A percentile compares a stretch with the other conserved stretches of the same genome.
Conservation (phyloP, 1,284 basidiomycete species). For the Phellinidium pouzarii region DNA sequence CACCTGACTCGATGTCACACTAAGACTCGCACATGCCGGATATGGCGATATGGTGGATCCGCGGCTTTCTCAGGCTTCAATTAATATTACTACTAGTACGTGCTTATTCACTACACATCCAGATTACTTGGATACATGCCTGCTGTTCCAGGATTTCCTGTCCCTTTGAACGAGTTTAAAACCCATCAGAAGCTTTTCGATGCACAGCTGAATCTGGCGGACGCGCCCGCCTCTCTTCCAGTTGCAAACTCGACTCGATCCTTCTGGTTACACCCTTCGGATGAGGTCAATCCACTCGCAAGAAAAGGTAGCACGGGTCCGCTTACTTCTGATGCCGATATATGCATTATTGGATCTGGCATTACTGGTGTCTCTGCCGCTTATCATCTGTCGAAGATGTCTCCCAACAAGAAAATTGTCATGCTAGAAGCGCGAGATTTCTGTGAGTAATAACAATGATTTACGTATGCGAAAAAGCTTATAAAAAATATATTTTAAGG, state of each 20-base stretch:
- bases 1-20: no score
- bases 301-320: conserved; percentile 53
- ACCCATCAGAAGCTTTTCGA: conserved; percentile 9
- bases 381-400: conserved; percentile 52
- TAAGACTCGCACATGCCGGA: no score
- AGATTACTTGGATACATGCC: neutral
- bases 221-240: conserved; percentile 35
- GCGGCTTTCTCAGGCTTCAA: neutral
- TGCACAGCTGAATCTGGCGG: neutral
- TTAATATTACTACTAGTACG: neutral
- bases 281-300: conserved; percentile 57
- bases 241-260: conserved; percentile 57
- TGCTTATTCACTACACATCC: neutral
- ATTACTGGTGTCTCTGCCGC: conserved; percentile 70
- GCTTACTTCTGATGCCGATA: conserved; percentile 52
- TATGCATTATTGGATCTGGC: conserved; percentile 73
- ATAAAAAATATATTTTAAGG: conserved; percentile 34
- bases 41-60: neutral
- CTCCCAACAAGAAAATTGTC: conserved; percentile 37
- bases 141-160: conserved; percentile 12
- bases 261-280: conserved; percentile 56
- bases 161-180: conserved; percentile 13
- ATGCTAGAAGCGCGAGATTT: conserved; percentile 74
- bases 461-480: conserved; percentile 1
- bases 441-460: conserved; percentile 40